Evolutionary conservation across 805 yeast genomes (phyloP).

Genomic region (Metschnikowia proteae): DNA sequence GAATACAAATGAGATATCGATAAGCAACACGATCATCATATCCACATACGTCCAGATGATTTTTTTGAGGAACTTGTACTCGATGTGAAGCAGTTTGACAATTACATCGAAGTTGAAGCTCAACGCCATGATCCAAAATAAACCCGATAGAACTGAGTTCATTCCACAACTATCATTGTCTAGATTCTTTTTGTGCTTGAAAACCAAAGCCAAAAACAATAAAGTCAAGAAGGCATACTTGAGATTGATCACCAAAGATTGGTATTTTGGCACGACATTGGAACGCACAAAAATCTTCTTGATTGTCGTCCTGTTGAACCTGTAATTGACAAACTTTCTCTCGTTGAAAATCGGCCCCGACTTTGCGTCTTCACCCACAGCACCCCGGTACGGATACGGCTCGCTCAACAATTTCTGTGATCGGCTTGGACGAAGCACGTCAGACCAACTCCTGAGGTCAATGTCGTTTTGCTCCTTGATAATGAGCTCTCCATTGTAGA

Average conservation of each 20-base stretch:
- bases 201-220: constrained; percentile 29
- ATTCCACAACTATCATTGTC: neutral
- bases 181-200: constrained; percentile 19
- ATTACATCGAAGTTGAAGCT: constrained; percentile 48
- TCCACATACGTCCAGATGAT: constrained; percentile 55
- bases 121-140: constrained; percentile 44
- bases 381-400: neutral
- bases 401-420: neutral
- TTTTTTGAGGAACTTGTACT: constrained; percentile 42
- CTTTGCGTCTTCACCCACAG: constrained; percentile 2
- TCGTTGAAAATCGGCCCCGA: constrained; percentile 6
- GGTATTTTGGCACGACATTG: constrained; percentile 39
- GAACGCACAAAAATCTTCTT: constrained; percentile 29
- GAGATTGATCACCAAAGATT: constrained; percentile 37
- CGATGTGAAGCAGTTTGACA: constrained; percentile 41
- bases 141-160: constrained; percentile 23
- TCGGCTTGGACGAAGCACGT: constrained; percentile 3
- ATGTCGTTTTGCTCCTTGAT: constrained; percentile 30
- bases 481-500: constrained; percentile 51
- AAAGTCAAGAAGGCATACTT: constrained; percentile 30
- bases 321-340: constrained; percentile 27
- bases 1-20: constrained; percentile 32
- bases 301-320: constrained; percentile 31
- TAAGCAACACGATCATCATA: constrained; percentile 36
- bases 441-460: constrained; percentile 5